Base-by-base conservation (phyloP, 2,329 filamentous ascomycete species). In the Cryphonectria naterciae region DNA sequence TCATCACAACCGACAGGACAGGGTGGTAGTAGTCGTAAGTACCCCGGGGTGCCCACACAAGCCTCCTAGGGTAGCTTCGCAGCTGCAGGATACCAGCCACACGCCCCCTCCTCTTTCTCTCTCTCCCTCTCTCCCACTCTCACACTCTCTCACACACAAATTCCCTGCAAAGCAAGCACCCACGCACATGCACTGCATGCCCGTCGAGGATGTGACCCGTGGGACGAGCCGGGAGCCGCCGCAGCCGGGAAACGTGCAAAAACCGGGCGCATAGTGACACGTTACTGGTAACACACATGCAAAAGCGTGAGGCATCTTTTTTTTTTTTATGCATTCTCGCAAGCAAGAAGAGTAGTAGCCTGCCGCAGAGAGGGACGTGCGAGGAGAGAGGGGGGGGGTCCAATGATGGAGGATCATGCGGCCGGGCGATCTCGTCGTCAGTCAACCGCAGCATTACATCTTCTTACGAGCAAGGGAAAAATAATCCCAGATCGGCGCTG, bases 1-100 rank as follows among this genome's bases (percentile, higher is more conserved):
- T 35, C 58, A 39, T 35, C 58, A 39, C 35, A 28, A 54, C 46
- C 41, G 46, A 49, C 64, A 54, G 64, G 63, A 49, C 46, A n/a
- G 46, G 46, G 46, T 49, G 46, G 63, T 37, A 35, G 28, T 7
- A 58, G 28, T 58, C 43, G n/a, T 46, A 56, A 28, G 64, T 52
- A 37, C 22, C 64, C 64, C 32, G 46, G 43, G 10, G 46, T 56
- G 56, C 28, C 46, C 64, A 37, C 28, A 28, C 46, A n/a, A 32
- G 64, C 46, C 32, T 25, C 46, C 46, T 15, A 37, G 65, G n/a
- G 65, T 60, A 67, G 65, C 65, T 67, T 49, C 52, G 17, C 28
- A 41, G 39, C 35, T 67, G 52, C 52, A 67, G 4, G 65, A 67
- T 46, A 56, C 52, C 52, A 56, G 65, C 37, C 65, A 58, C 49